phyloP scores from a whole-genome alignment of 176 grass and related monocot species.

The Thalia dealbata region DNA sequence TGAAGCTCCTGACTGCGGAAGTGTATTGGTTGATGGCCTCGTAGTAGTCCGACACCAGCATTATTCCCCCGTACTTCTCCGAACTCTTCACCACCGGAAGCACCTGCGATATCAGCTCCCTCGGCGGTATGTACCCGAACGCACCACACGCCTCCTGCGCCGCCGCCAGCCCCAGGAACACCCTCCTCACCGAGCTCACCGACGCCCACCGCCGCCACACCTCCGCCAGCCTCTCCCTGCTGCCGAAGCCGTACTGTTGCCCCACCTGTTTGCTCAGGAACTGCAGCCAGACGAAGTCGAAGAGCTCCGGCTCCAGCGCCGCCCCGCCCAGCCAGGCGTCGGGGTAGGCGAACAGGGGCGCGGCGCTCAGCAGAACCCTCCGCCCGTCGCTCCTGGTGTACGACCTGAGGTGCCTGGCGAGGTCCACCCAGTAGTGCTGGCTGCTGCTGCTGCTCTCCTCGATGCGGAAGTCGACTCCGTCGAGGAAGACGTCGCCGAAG shows the following conservation, averaged over 20 bases:
- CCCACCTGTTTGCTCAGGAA: constrained; percentile 47
- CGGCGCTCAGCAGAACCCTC: not conserved
- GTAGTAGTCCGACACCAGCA: not conserved
- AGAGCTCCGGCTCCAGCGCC: constrained; percentile 28
- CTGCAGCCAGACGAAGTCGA: constrained; percentile 69
- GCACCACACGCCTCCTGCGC: constrained; percentile 17
- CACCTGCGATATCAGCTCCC: constrained; percentile 32
- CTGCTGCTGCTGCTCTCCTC: constrained; percentile 36
- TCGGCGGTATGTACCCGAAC: constrained; percentile 41
- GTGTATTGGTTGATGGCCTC: no score
- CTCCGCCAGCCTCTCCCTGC: no score
- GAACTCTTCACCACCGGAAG: constrained; percentile 43
- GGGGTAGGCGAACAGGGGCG: no score
- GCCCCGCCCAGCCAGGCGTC: no score
- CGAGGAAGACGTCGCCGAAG: constrained; percentile 43
- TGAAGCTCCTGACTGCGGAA: no score
- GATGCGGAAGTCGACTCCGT: constrained; percentile 75
- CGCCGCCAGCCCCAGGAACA: constrained; percentile 24
- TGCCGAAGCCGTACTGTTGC: no score
- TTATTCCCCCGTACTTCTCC: constrained; percentile 11
- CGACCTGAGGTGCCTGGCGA: constrained; percentile 16
- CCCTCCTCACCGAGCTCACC: no score
- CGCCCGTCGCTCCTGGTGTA: constrained; percentile 1
- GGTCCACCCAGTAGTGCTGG: constrained; percentile 37
- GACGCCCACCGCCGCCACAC: no score